Evolutionary conservation across 2,329 filamentous ascomycete species (phyloP).

Genomic region (Calonectria leucothoes): DNA sequence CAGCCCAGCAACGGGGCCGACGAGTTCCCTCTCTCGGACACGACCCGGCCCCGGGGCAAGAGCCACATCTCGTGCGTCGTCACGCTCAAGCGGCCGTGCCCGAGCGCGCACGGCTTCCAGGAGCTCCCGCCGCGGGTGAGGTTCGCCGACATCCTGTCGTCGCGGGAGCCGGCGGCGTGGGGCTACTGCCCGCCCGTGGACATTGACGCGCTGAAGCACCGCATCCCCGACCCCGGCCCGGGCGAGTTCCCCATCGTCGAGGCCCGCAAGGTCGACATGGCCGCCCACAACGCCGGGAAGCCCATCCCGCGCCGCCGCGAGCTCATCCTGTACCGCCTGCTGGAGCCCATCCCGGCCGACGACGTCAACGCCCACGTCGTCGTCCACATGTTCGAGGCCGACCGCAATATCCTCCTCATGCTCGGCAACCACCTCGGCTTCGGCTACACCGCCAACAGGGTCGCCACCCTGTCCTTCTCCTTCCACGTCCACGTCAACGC

Average conservation of each 20-base stretch:
- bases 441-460: conserved; percentile 53
- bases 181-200: conserved; percentile 58
- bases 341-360: conserved; percentile 54
- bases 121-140: conserved; percentile 55
- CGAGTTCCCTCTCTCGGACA: conserved; percentile 54
- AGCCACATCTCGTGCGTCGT: conserved; percentile 63
- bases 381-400: conserved; percentile 63
- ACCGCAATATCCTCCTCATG: conserved; percentile 67
- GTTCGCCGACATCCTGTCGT: conserved; percentile 54
- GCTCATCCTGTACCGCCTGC: conserved; percentile 61
- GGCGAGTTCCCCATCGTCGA: conserved; percentile 62
- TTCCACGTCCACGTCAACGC: conserved; percentile 65
- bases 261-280: conserved; percentile 68
- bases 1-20: conserved; percentile 48
- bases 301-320: conserved; percentile 59
- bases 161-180: conserved; percentile 55
- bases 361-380: conserved; percentile 59
- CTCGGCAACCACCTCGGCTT: conserved; percentile 61
- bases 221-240: conserved; percentile 50
- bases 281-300: conserved; percentile 54
- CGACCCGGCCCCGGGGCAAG: conserved; percentile 50
- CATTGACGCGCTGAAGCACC: conserved; percentile 51
- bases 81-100: conserved; percentile 61
- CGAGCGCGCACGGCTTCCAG: conserved; percentile 52
- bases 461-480: conserved; percentile 61